A percentile compares a stretch with the other conserved stretches of the same genome.
Conservation (phyloP, 768 basidiomycete species). For the Erythrobasidium yunnanense region DNA sequence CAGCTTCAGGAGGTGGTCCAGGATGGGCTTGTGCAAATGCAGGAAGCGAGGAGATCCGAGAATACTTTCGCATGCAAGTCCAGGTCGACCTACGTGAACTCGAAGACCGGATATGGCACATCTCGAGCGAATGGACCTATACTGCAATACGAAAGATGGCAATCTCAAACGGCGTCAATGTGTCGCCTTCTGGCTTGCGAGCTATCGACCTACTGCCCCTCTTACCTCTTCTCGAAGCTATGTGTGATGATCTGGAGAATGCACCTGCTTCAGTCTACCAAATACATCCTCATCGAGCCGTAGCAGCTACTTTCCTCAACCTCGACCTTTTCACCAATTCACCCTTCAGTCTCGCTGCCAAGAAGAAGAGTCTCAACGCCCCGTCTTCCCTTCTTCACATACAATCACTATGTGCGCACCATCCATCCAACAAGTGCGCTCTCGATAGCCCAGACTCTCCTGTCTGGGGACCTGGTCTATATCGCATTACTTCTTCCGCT, state of each 20-base stretch:
- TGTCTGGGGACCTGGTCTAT: slow-evolving; percentile 9
- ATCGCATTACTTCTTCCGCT: slow-evolving; percentile 5
- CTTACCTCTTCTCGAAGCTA: slow-evolving; percentile 23
- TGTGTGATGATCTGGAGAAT: slow-evolving; percentile 23
- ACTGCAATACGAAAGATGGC: slow-evolving; percentile 21
- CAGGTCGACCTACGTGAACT: slow-evolving; percentile 24
- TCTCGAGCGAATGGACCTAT: slow-evolving; percentile 27
- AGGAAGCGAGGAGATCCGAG: slow-evolving; percentile 13
- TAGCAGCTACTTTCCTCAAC: slow-evolving; percentile 21
- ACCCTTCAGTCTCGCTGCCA: background rate
- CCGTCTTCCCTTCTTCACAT: background rate
- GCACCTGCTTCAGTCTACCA: slow-evolving; percentile 17
- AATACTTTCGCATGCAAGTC: slow-evolving; percentile 23
- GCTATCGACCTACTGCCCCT: slow-evolving; percentile 10
- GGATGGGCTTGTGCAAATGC: slow-evolving; percentile 26
- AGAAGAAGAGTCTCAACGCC: background rate
- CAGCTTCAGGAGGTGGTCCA: slow-evolving; percentile 21
- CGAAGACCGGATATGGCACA: slow-evolving; percentile 25
- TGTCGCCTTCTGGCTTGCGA: slow-evolving; percentile 12
- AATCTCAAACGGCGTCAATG: slow-evolving; percentile 20
- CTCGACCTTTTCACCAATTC: background rate
- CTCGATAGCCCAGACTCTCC: background rate
- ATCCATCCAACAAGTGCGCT: slow-evolving; percentile 22
- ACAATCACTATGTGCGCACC: slow-evolving; percentile 11
- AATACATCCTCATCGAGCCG: slow-evolving; percentile 12